A percentile compares a stretch with the other conserved stretches of the same genome.
phyloP scores from a whole-genome alignment of 495 filamentous ascomycete genomes.

The Eremomyces bilateralis region DNA sequence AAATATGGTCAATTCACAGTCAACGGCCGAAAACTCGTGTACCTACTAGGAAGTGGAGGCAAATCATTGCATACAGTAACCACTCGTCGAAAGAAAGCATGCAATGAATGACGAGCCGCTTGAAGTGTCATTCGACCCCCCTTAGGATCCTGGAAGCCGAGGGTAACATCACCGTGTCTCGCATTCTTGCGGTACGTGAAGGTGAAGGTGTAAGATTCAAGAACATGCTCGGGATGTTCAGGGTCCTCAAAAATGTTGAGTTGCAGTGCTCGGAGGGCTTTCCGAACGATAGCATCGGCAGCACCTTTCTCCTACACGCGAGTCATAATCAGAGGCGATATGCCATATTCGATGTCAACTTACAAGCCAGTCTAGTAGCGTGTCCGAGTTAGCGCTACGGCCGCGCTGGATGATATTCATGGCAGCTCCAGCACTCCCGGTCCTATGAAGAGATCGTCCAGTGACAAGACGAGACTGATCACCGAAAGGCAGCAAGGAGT shows the following conservation, averaged over 20 bases:
- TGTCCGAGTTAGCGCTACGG: neutral
- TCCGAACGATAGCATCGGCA: slow-evolving; percentile 23
- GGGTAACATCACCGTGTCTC: slow-evolving; percentile 13
- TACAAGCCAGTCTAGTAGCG: neutral
- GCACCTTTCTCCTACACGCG: slow-evolving; percentile 29
- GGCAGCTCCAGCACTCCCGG: too few relatives aligned
- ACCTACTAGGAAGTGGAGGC: slow-evolving; percentile 24
- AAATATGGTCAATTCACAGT: neutral
- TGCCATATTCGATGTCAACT: too few relatives aligned
- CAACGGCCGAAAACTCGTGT: neutral
- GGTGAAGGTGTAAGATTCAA: slow-evolving; percentile 30
- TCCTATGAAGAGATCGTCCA: too few relatives aligned
- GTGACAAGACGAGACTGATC: too few relatives aligned
- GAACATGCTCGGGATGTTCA: slow-evolving; percentile 17
- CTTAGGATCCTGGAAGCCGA: slow-evolving; percentile 19
- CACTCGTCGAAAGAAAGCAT: slow-evolving; percentile 20
- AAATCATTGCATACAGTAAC: slow-evolving; percentile 20
- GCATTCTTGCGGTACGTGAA: slow-evolving; percentile 21
- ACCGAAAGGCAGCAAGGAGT: neutral
- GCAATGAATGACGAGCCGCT: slow-evolving; percentile 18
- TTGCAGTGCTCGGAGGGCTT: slow-evolving; percentile 23
- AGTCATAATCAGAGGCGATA: too few relatives aligned
- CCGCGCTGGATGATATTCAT: neutral
- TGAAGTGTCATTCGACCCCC: slow-evolving; percentile 18
- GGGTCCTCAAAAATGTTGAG: slow-evolving; percentile 24